phyloP scores from a whole-genome alignment of 2,329 filamentous ascomycete species.

The Aspergillus sp. region DNA sequence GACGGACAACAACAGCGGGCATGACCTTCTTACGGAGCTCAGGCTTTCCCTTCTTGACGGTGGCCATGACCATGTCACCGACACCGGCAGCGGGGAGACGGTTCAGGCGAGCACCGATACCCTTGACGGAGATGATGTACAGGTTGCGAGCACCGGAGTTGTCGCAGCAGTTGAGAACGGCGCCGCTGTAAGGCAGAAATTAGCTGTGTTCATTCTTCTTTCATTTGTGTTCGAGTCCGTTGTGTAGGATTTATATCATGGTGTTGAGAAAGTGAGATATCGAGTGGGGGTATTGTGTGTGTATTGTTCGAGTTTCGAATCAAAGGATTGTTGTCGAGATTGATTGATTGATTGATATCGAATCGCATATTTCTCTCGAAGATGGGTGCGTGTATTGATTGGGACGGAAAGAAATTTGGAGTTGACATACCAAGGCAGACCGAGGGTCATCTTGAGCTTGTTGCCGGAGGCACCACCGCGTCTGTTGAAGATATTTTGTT shows the following conservation, averaged over 20 bases:
- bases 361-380: slow-evolving; percentile 14
- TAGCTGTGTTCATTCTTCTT: slow-evolving; percentile 23
- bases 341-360: neutral
- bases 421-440: slow-evolving; percentile 94
- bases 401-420: slow-evolving; percentile 17
- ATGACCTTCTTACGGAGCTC: slow-evolving; percentile 99
- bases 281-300: neutral
- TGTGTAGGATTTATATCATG: slow-evolving; percentile 1
- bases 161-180: slow-evolving; percentile 99
- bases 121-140: slow-evolving; percentile 99
- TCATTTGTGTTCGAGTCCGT: slow-evolving; percentile 11
- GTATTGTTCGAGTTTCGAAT: neutral
- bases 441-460: slow-evolving; percentile 99
- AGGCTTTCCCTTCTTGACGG: slow-evolving; percentile 99
- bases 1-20: slow-evolving; percentile 97
- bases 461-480: slow-evolving; percentile 83
- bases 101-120: slow-evolving; percentile 96
- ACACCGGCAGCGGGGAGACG: slow-evolving; percentile 95
- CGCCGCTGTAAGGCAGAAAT: slow-evolving; percentile 65
- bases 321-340: neutral
- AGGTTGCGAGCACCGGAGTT: slow-evolving; percentile 98
- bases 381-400: slow-evolving; percentile 16
- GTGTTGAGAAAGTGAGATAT: slow-evolving; percentile 5
- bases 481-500: slow-evolving; percentile 43
- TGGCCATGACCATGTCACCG: slow-evolving; percentile 99